Percentiles rank a stretch among this genome's conserved stretches.
Evolutionary conservation across 345 rosid genomes (phyloP).

Genomic region (Durio zibethinus): DNA sequence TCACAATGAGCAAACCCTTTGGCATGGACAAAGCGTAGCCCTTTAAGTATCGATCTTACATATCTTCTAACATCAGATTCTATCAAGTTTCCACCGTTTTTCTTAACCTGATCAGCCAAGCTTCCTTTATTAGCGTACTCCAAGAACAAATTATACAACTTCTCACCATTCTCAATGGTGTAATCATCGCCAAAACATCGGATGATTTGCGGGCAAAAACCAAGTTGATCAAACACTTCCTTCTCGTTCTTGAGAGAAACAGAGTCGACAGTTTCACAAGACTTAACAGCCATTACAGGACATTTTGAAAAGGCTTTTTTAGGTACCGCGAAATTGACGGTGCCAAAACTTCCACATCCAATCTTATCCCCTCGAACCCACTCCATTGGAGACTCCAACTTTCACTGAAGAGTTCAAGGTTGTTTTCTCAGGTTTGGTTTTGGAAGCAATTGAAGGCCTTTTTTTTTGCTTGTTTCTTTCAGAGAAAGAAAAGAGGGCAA

Average conservation of each 20-base stretch:
- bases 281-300: conserved; percentile 62
- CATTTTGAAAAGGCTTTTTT: conserved; percentile 26
- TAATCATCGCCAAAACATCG: conserved; percentile 48
- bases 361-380: conserved; percentile 69
- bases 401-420: not conserved
- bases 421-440: not conserved
- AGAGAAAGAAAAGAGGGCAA: not conserved
- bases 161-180: conserved; percentile 40
- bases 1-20: conserved; percentile 74
- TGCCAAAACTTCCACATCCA: conserved; percentile 67
- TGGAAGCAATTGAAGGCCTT: not conserved
- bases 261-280: conserved; percentile 36
- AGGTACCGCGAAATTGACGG: conserved; percentile 48
- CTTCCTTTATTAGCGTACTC: conserved; percentile 80
- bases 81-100: conserved; percentile 36
- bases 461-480: not conserved
- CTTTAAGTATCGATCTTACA: conserved; percentile 53
- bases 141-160: conserved; percentile 51
- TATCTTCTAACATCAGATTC: conserved; percentile 52
- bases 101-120: conserved; percentile 38
- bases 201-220: conserved; percentile 45
- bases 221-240: conserved; percentile 34
- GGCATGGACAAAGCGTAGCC: conserved; percentile 50
- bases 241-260: conserved; percentile 53
- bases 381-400: conserved; percentile 34